Percentiles rank a stretch among this genome's conserved stretches.
Conservation (phyloP, 140 eudicot genomes). For the Stevia rebaudiana region DNA sequence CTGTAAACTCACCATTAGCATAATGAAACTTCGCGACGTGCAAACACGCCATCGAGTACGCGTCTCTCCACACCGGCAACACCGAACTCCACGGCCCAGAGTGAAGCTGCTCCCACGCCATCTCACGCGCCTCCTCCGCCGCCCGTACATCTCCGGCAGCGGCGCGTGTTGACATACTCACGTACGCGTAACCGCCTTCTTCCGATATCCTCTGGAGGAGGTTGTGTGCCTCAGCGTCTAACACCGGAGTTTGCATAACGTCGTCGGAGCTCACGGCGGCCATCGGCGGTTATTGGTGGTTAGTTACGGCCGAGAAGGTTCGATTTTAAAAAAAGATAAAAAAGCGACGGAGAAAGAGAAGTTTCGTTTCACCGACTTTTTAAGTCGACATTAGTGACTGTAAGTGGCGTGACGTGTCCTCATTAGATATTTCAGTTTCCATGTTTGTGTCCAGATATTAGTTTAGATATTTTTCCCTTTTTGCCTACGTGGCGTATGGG, state of each 20-base stretch:
- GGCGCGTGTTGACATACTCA: constrained; percentile 54
- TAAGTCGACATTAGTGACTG: constrained; percentile 18
- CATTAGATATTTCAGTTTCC: constrained; percentile 1
- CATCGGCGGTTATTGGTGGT: constrained; percentile 7
- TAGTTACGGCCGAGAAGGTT: constrained; percentile 7
- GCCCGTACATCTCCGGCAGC: constrained; percentile 70
- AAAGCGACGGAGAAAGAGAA: constrained; percentile 21
- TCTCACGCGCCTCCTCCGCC: constrained; percentile 95
- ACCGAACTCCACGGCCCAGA: constrained; percentile 97
- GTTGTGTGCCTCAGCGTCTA: constrained; percentile 25
- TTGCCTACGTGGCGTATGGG: constrained; percentile 31
- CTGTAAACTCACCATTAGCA: constrained; percentile 38
- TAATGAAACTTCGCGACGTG: constrained; percentile 58
- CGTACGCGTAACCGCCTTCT: constrained; percentile 87
- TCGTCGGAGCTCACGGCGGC: constrained; percentile 21
- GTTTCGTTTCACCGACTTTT: constrained; percentile 28
- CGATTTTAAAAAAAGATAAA: background rate
- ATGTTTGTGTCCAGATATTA: constrained; percentile 18
- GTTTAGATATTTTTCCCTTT: constrained; percentile 39
- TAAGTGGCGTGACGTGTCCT: constrained; percentile 30
- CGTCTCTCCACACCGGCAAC: constrained; percentile 86
- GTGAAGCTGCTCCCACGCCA: constrained; percentile 99
- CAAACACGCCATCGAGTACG: constrained; percentile 88
- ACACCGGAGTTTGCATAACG: constrained; percentile 41
- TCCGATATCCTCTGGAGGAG: constrained; percentile 53